phyloP scores from a whole-genome alignment of 805 yeast genomes.

The Candida methanosorbosa region DNA sequence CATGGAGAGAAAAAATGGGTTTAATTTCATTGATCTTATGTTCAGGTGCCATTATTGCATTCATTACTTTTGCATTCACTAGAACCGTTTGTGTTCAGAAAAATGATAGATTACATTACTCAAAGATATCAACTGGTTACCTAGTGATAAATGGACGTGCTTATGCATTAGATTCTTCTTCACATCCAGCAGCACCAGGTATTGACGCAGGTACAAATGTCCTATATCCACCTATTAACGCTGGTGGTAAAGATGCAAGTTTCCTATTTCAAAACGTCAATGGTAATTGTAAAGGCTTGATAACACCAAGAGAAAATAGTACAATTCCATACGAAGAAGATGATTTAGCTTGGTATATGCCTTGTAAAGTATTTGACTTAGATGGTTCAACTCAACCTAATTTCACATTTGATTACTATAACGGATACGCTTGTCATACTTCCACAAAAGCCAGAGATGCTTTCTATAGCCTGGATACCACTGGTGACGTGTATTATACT shows the following conservation, averaged over 20 bases:
- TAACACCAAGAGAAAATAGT: constrained; percentile 59
- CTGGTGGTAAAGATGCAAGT: constrained; percentile 82
- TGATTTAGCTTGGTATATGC: constrained; percentile 91
- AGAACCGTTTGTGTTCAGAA: constrained; percentile 60
- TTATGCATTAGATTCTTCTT: constrained; percentile 57
- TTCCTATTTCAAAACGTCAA: constrained; percentile 87
- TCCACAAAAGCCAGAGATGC: constrained; percentile 57
- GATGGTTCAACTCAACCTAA: constrained; percentile 70
- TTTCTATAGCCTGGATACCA: constrained; percentile 47
- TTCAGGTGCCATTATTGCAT: constrained; percentile 75
- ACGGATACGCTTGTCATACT: constrained; percentile 92
- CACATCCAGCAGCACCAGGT: constrained; percentile 80
- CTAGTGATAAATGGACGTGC: constrained; percentile 79
- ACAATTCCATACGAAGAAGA: constrained; percentile 62
- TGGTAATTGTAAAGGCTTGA: constrained; percentile 77
- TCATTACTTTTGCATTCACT: constrained; percentile 84
- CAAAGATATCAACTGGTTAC: constrained; percentile 50
- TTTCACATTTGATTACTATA: constrained; percentile 52
- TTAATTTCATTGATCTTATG: constrained; percentile 65
- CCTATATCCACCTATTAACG: constrained; percentile 76
- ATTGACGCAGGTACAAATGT: constrained; percentile 60
- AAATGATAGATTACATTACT: constrained; percentile 43
- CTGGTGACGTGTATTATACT: constrained; percentile 75
- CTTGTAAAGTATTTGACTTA: constrained; percentile 64
- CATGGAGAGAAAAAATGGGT: constrained; percentile 96